Evolutionary conservation across 106 monocot genomes (phyloP), one percentile per base, ranked within the genome.

Genomic region (Vanilla planifolia): DNA sequence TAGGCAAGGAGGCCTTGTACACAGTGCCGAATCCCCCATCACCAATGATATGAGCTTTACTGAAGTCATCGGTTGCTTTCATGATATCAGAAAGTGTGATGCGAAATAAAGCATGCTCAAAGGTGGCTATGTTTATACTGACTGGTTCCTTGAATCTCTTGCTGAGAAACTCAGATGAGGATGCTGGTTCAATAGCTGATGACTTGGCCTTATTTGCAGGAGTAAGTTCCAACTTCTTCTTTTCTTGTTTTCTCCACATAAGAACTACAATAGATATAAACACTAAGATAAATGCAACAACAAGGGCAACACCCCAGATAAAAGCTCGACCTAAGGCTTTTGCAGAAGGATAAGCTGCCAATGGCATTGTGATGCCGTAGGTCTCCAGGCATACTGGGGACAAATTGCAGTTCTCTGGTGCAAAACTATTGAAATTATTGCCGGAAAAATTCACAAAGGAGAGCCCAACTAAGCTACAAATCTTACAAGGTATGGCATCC

Each of bases 1-100:
- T 73, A 9, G 76, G 74, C 2, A 94, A 59, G 13, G 59, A 60
- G 7, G 89, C 93, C 56, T 82, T 85, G 61, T 89, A 94, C 23
- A 94, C 93, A 0, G 89, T 94, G 40, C 93, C 89, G 32, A 89
- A 89, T 10, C 93, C 93, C 16, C 93, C 93, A 51, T 94, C 89
- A 0, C 93, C 93, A 16, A 94, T 77, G 13, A 94, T 71, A 51
- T 85, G 89, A 24, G 78, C 73, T 70, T 89, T 89, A 47, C 93
- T 94, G 64, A 94, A 89, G 55, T 88, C 83, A 13, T 89, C 82
- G 2, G 93, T 94, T 8, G 89, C 93, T 73, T 73, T 79, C 55
- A 80, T 37, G 35, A 94, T 77, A 51, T 89, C 89, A 1, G 67
- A 62, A 14, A 84, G 78, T 2, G 89, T 94, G 8, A 94, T 57